Percentiles rank a stretch among this genome's conserved stretches.
These are phyloP conservation scores for Beauveria australis DNA, from an alignment of 2,329 filamentous ascomycete species.

Conservation along the genomic window DNA sequence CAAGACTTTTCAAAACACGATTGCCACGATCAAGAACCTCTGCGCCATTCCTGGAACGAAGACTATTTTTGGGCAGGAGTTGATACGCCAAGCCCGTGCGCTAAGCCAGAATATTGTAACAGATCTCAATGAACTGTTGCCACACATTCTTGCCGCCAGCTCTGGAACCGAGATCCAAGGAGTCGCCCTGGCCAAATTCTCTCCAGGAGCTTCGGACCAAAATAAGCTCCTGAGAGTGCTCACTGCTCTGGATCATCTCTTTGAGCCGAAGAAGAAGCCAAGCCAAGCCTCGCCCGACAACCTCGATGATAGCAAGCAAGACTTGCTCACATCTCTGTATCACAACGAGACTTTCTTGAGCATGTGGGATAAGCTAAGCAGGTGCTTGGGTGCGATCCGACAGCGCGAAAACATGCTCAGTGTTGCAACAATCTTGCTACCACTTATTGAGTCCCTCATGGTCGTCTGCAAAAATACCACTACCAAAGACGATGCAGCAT, in stretches of 20 bases:
- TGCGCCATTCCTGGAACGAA: conserved; percentile 88
- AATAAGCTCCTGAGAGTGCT: conserved; percentile 89
- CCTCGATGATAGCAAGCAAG: conserved; percentile 61
- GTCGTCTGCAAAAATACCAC: conserved; percentile 98
- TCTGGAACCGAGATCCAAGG: conserved; percentile 93
- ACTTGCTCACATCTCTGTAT: conserved; percentile 80
- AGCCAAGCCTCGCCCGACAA: conserved; percentile 41
- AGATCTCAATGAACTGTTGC: conserved; percentile 76
- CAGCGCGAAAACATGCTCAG: conserved; percentile 94
- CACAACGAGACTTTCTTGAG: conserved; percentile 83
- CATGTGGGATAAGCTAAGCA: conserved; percentile 87
- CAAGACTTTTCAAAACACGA: conserved; percentile 95
- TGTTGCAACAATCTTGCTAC: conserved; percentile 89
- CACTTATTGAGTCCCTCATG: conserved; percentile 94
- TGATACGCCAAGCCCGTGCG: conserved; percentile 77
- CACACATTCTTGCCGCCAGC: conserved; percentile 77
- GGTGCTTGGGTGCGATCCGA: conserved; percentile 79
- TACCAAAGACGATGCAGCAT: conserved; percentile 56
- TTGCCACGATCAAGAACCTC: conserved; percentile 97
- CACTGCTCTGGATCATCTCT: conserved; percentile 91
- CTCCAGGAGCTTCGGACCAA: conserved; percentile 89
- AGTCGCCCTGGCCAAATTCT: conserved; percentile 89
- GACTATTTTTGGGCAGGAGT: conserved; percentile 82
- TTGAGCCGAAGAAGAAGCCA: conserved; percentile 69
- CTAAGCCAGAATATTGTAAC: conserved; percentile 77